Evolutionary conservation across 345 rosid species (phyloP).

Genomic region (Adansonia digitata): DNA sequence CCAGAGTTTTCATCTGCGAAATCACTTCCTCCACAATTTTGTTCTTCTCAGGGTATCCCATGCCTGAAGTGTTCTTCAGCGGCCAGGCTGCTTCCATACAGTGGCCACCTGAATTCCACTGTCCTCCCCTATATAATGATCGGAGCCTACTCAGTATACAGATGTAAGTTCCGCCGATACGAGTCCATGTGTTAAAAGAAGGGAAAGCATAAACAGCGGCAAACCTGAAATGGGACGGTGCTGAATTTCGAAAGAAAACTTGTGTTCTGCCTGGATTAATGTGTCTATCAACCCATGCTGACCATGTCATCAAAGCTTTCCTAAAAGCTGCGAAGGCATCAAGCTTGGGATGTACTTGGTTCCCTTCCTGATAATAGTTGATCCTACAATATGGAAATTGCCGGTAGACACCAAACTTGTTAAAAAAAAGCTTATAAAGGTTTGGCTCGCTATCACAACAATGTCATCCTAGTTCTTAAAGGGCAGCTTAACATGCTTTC

Average conservation of each 20-base stretch:
- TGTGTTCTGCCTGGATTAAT: slow-evolving; percentile 57
- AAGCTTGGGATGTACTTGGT: slow-evolving; percentile 57
- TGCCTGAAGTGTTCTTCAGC: slow-evolving; percentile 35
- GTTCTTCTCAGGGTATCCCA: slow-evolving; percentile 41
- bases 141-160: not conserved
- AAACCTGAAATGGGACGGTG: slow-evolving; percentile 96
- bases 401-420: not conserved
- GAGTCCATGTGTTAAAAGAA: no score
- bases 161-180: not conserved
- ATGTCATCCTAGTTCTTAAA: not conserved
- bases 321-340: slow-evolving; percentile 66
- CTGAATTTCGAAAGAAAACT: slow-evolving; percentile 74
- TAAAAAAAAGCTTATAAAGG: not conserved
- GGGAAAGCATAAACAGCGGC: not conserved
- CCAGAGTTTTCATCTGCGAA: slow-evolving; percentile 65
- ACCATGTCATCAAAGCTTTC: slow-evolving; percentile 81
- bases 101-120: slow-evolving; percentile 89
- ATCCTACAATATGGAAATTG: slow-evolving; percentile 39
- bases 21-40: slow-evolving; percentile 43
- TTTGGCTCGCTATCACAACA: not conserved
- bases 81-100: slow-evolving; percentile 64
- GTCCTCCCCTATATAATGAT: slow-evolving; percentile 54
- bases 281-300: slow-evolving; percentile 78
- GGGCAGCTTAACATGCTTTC: slow-evolving; percentile 1
- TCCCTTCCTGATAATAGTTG: slow-evolving; percentile 91